phyloP scores from a whole-genome alignment of 2,329 filamentous ascomycete genomes.

The Colletotrichum tofieldiae region DNA sequence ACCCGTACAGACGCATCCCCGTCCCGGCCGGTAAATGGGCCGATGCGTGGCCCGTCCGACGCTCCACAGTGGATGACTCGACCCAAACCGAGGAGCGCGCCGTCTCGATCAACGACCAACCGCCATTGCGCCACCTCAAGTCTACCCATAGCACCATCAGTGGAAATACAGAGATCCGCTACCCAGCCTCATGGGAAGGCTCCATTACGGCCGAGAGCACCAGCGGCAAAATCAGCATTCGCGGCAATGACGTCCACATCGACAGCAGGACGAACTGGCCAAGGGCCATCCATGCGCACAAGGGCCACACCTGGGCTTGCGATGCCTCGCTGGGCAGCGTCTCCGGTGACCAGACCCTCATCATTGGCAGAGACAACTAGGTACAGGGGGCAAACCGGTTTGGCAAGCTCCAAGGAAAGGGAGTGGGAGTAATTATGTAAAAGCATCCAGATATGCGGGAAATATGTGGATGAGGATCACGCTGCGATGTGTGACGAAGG shows the following conservation, averaged over 20 bases:
- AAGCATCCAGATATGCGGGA: conserved; percentile 15
- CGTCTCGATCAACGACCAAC: conserved; percentile 22
- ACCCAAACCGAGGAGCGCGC: background rate
- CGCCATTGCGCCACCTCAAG: conserved; percentile 54
- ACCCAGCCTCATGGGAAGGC: conserved; percentile 68
- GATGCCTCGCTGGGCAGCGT: conserved; percentile 13
- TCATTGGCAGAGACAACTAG: conserved; percentile 5
- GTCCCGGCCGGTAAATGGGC: conserved; percentile 18
- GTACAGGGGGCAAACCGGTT: background rate
- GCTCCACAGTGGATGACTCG: background rate
- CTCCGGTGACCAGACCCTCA: conserved; percentile 12
- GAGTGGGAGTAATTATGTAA: background rate
- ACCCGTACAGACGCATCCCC: conserved; percentile 45
- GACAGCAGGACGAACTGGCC: conserved; percentile 55
- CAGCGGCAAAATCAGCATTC: conserved; percentile 57
- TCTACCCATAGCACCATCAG: conserved; percentile 62
- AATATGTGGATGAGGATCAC: conserved; percentile 17
- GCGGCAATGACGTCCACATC: conserved; percentile 61
- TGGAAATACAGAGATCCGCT: conserved; percentile 59
- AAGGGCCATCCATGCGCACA: conserved; percentile 50
- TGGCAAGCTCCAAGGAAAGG: background rate
- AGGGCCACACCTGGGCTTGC: conserved; percentile 42
- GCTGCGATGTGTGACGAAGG: background rate
- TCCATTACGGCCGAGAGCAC: conserved; percentile 56
- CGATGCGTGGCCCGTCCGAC: conserved; percentile 12